Conservation (phyloP, 305 asterid genomes). For the Ruellia speciosa region DNA sequence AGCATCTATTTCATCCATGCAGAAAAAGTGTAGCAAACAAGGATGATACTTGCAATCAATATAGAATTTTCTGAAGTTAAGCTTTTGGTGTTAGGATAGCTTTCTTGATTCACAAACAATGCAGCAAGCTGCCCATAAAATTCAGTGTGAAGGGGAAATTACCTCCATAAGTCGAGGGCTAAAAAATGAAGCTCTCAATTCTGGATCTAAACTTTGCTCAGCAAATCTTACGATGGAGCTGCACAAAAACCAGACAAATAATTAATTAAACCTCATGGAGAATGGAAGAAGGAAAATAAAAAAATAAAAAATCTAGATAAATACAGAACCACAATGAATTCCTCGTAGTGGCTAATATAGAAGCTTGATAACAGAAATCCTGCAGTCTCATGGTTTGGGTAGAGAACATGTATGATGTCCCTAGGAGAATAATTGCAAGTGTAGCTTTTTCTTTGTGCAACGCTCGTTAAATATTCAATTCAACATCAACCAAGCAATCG, state of each 20-base stretch:
- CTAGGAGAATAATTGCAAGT: background rate
- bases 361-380: background rate
- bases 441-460: conserved; percentile 9
- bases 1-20: too few relatives aligned
- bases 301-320: conserved; percentile 9
- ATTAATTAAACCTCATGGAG: conserved; percentile 13
- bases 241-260: conserved; percentile 25
- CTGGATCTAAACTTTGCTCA: conserved; percentile 82
- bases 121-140: conserved; percentile 13
- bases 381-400: background rate
- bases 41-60: too few relatives aligned
- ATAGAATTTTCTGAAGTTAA: too few relatives aligned
- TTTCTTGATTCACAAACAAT: too few relatives aligned
- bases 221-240: conserved; percentile 81
- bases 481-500: background rate
- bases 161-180: conserved; percentile 99
- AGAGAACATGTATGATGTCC: background rate
- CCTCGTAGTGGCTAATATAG: too few relatives aligned
- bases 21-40: too few relatives aligned
- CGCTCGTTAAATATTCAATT: conserved; percentile 7
- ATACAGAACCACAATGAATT: conserved; percentile 8
- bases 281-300: background rate
- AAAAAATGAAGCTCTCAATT: conserved; percentile 63
- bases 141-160: conserved; percentile 17
- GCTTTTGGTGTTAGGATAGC: too few relatives aligned